These are phyloP conservation scores for Trichoderma koningii DNA, from an alignment of 2,329 filamentous ascomycete species.

Conservation along the genomic window DNA sequence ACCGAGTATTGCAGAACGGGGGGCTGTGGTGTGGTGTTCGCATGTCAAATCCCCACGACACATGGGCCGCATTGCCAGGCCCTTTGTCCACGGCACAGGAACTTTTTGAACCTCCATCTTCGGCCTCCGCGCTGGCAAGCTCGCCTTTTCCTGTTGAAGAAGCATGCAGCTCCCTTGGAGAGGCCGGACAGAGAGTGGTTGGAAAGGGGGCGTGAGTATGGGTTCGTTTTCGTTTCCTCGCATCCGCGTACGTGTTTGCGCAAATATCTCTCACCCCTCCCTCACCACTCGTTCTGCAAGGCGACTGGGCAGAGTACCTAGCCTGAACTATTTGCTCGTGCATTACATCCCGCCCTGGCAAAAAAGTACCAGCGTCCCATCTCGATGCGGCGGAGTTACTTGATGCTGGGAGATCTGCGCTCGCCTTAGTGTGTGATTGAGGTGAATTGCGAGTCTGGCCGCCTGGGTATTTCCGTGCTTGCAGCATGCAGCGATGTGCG, in stretches of 20 bases:
- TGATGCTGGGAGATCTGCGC: constrained; percentile 18
- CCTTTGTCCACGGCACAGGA: not conserved
- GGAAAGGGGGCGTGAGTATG: not conserved
- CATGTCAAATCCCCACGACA: constrained; percentile 2
- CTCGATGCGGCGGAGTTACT: constrained; percentile 14
- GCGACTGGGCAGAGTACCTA: constrained; percentile 6
- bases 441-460: not conserved
- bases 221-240: not conserved
- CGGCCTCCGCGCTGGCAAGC: too few relatives aligned
- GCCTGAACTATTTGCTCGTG: constrained; percentile 9
- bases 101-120: constrained; percentile 5
- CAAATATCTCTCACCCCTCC: not conserved
- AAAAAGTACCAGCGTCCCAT: not conserved
- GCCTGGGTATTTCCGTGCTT: not conserved
- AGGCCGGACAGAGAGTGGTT: not conserved
- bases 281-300: not conserved
- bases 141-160: not conserved
- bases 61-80: not conserved
- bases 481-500: constrained; percentile 9
- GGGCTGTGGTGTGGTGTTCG: not conserved
- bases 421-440: constrained; percentile 17
- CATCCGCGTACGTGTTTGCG: not conserved
- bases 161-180: not conserved
- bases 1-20: not conserved
- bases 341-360: not conserved